Evolutionary conservation across 257 asterid genomes (phyloP).

Genomic region (Nemophila menziesii): DNA sequence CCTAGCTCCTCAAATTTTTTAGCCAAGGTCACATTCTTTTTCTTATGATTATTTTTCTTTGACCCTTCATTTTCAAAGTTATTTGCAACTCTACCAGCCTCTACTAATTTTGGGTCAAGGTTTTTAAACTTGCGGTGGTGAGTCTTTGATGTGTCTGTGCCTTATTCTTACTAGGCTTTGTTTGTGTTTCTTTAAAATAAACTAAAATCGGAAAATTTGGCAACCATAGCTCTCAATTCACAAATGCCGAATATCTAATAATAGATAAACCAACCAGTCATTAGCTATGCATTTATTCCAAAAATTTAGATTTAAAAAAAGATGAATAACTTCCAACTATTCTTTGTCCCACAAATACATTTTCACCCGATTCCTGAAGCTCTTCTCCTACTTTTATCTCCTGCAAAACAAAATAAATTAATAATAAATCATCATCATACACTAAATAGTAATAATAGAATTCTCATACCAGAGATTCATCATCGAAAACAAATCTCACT

Average conservation of each 20-base stretch:
- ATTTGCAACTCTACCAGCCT: no score
- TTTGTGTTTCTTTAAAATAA: slow-evolving; percentile 83
- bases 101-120: no score
- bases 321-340: slow-evolving; percentile 83
- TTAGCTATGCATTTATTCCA: slow-evolving; percentile 8
- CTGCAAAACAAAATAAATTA: slow-evolving; percentile 21
- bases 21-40: no score
- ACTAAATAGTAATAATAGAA: no score
- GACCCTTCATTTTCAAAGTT: no score
- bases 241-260: slow-evolving; percentile 65
- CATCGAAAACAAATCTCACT: slow-evolving; percentile 82
- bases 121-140: no score
- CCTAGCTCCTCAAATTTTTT: no score
- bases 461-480: slow-evolving; percentile 63
- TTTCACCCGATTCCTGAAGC: slow-evolving; percentile 81
- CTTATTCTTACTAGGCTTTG: slow-evolving; percentile 75
- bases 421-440: neutral
- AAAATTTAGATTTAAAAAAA: slow-evolving; percentile 4
- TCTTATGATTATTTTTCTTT: no score
- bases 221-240: slow-evolving; percentile 99
- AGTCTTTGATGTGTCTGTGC: no score
- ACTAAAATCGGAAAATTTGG: slow-evolving; percentile 82
- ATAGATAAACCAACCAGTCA: neutral
- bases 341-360: slow-evolving; percentile 81
- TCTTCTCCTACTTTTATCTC: slow-evolving; percentile 79